Base-by-base conservation (phyloP, 495 filamentous ascomycete species). In the Rhizodiscina lignyota region DNA sequence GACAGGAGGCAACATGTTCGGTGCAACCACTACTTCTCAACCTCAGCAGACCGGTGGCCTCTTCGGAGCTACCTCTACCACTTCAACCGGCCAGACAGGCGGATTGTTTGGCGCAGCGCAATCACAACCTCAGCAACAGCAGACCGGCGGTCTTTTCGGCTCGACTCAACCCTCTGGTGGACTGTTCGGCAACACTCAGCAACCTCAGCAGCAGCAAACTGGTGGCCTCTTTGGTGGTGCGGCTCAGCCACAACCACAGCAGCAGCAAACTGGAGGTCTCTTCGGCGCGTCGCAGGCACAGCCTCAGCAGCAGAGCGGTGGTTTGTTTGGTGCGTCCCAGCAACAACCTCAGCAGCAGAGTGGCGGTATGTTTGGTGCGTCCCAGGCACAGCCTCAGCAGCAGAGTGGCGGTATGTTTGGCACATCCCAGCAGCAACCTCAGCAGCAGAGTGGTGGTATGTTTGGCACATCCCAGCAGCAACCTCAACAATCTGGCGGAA, bases 1-100 rank as follows among this genome's bases (percentile, higher is more conserved):
- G 61, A 21, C 30, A 30, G 40, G 30, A 8, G 52, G 52, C 29
- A 44, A 52, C 29, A 50, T 64, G 1, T 68, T 67, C 33, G 59
- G 57, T 33, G 47, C 56, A 23, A 37, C 49, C 12, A 59, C 59
- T 3, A 49, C 55, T 20, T 26, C 40, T 12, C 34, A 42, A 21
- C 33, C 33, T 37, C 39, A 36, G 13, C 34, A 36, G 30, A 18
- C 16, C 8, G 16, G 8, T 18, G 16, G 30, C 16, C 8, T 8
- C 30, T 32, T 32, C 30, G 30, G 6, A 6, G 6, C 8, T 18
- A 10, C 30, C 12, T 6, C 6, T 32, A n/a, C n/a, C n/a, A n/a
- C n/a, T 8, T 27, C 24, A 8, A 13, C 24, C 8, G 8, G 8
- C 13, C 8, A 8, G 24, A 13, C 24, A 13, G 24, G 24, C 24